Evolutionary conservation across 2,329 filamentous ascomycete species (phyloP), one percentile per base, ranked within the genome.

Genomic region (Ceratocystis lukuohia): DNA sequence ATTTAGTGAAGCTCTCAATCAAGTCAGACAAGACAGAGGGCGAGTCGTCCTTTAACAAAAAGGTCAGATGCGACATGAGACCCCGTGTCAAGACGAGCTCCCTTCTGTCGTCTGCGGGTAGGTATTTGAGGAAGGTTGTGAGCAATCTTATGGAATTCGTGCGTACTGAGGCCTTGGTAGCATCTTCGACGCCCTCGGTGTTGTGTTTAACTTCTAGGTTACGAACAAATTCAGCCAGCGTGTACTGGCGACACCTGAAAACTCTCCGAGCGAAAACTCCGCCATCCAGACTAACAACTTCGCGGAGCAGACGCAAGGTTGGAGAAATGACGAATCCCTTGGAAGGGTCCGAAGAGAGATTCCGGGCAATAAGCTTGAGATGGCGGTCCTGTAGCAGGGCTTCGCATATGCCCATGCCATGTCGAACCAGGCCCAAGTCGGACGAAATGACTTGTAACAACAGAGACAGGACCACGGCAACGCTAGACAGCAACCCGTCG

Each of bases 251-350:
- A 41, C 86, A 86, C 64, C 88, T 82, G 74, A 96, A 95, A 44
- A 96, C 80, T 59, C 86, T 81, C 70, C 84, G 86, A 33, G 92
- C 90, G 66, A 91, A 81, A 53, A 85, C 83, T 15, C 94, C 95
- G 17, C 91, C 91, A 75, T 97, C 92, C 69, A 96, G 88, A 65
- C 81, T 85, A 17, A 90, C 84, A n/a, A 92, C 82, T 76, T 99
- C 93, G 64, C 87, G 89, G 68, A 99, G 81, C 64, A 99, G 78
- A 66, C 93, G 86, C 67, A 99, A 77, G 28, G 89, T 92, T 0
- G 94, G 93, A 2, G 91, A 94, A 68, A 96, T 92, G 67, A 97
- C 79, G 74, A 89, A 91, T 48, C 91, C 91, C 73, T 95, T 96
- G 61, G 85, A 82, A 74, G 91, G 92, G 28, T 89, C 87, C 0